A percentile compares a stretch with the other conserved stretches of the same genome.
These are phyloP conservation scores for Craterostigma plantagineum DNA, from an alignment of 257 asterid species.

Conservation along the genomic window DNA sequence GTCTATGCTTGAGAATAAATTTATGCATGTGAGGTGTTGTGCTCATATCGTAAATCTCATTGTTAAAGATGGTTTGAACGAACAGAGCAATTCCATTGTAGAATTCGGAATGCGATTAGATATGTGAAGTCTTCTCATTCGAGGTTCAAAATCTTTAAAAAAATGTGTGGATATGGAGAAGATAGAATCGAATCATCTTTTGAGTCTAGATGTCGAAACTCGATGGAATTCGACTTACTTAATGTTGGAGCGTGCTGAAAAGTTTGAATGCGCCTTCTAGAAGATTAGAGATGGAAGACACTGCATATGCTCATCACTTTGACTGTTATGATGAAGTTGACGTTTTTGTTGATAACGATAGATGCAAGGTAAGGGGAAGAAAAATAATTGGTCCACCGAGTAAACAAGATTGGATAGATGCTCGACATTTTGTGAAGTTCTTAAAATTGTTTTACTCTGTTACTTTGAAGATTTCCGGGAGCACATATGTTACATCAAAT, in stretches of 20 bases:
- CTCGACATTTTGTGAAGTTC: not conserved
- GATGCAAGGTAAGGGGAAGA: not conserved
- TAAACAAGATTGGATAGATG: not conserved
- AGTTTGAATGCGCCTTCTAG: not conserved
- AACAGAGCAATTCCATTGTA: not conserved
- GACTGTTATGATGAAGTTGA: no score
- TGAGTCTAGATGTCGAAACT: not conserved
- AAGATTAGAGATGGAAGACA: no score
- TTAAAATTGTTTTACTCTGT: not conserved
- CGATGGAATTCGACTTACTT: constrained; percentile 4
- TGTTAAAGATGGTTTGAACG: not conserved
- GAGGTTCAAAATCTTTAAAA: not conserved
- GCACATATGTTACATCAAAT: not conserved
- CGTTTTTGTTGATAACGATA: not conserved
- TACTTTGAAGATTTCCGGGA: not conserved
- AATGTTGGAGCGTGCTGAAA: not conserved
- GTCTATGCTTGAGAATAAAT: not conserved
- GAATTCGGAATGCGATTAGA: not conserved
- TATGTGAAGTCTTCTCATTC: not conserved
- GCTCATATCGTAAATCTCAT: not conserved
- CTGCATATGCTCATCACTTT: no score
- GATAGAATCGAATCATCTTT: not conserved
- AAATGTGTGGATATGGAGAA: not conserved
- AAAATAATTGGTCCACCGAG: not conserved
- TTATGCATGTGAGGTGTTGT: not conserved